Conservation (phyloP, 164 flowering plant genomes). For the Sedum album region DNA sequence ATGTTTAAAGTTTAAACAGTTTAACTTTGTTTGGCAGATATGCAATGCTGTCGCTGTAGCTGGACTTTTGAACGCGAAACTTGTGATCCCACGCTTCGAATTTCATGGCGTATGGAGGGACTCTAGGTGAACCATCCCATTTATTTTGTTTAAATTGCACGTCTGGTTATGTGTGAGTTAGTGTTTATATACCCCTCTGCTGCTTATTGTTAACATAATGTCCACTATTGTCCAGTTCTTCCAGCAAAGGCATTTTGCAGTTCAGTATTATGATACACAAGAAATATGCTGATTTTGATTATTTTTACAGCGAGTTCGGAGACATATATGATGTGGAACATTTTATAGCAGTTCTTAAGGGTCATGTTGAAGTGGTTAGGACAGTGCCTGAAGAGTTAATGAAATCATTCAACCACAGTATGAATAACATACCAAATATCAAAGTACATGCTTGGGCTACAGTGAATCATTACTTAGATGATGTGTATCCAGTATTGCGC, state of each 20-base stretch:
- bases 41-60: conserved; percentile 28
- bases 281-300: neutral
- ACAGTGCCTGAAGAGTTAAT: neutral
- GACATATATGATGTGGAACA: neutral
- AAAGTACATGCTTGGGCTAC: neutral
- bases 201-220: neutral
- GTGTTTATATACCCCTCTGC: neutral
- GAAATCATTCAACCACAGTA: neutral
- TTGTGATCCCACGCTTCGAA: conserved; percentile 73
- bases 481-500: neutral
- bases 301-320: neutral
- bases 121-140: conserved; percentile 28
- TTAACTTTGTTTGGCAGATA: conserved; percentile 8
- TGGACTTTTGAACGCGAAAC: conserved; percentile 11
- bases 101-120: conserved; percentile 81
- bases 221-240: too few relatives aligned
- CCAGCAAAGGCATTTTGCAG: neutral
- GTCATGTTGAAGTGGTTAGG: neutral
- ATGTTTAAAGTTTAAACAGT: too few relatives aligned
- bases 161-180: neutral
- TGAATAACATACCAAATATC: neutral
- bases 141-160: neutral
- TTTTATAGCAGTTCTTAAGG: neutral
- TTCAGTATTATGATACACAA: neutral
- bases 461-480: neutral